Evolutionary conservation across 2,329 filamentous ascomycete species (phyloP).

Genomic region (Aureobasidium sp.): DNA sequence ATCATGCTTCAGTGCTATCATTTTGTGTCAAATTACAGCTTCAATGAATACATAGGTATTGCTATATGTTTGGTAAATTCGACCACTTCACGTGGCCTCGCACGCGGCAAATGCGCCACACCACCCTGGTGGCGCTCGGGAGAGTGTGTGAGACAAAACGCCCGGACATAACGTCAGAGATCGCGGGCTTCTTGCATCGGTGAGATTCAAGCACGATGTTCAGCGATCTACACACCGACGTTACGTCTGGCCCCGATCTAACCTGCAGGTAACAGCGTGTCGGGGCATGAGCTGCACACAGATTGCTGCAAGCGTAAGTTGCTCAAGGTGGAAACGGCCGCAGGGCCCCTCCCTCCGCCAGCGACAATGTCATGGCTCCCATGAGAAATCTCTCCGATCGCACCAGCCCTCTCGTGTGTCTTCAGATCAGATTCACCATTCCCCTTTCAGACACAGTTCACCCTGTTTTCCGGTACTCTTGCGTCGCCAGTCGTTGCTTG

Average conservation of each 20-base stretch:
- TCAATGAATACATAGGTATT: not conserved
- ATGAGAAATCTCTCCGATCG: constrained; percentile 11
- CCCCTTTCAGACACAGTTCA: constrained; percentile 6
- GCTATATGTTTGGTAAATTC: not conserved
- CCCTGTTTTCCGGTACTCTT: constrained; percentile 1
- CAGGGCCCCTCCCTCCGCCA: constrained; percentile 2
- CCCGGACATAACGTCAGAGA: constrained; percentile 4
- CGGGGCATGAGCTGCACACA: not conserved
- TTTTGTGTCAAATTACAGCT: not conserved
- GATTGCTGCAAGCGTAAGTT: not conserved
- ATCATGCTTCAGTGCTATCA: not conserved
- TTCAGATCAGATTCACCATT: constrained; percentile 9
- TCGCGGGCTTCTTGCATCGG: constrained; percentile 2
- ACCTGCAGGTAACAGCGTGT: not conserved
- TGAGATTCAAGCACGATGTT: constrained; percentile 3
- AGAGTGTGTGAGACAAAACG: not conserved
- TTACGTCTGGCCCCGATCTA: constrained; percentile 1
- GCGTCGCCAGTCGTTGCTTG: constrained; percentile 6
- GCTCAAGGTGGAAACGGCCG: not conserved
- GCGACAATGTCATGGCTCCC: not conserved
- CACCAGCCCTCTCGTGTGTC: constrained; percentile 7
- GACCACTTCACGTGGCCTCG: not conserved
- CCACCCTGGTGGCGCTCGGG: not conserved
- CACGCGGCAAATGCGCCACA: not conserved
- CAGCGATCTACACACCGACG: not conserved